Conservation (phyloP, 306 rosid species). For the Vachellia pachyceras region DNA sequence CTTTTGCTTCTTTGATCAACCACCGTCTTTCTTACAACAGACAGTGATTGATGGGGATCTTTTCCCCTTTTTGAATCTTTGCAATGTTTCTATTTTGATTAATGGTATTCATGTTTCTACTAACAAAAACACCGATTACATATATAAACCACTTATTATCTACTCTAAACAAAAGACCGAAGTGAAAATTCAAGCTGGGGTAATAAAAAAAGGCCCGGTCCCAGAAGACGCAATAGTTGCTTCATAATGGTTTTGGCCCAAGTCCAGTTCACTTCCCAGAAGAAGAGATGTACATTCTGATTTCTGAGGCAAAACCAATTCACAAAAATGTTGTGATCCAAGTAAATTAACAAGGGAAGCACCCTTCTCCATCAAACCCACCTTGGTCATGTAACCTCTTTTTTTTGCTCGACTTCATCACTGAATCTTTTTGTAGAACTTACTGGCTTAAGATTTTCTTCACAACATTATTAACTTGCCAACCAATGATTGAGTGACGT, state of each 20-base stretch:
- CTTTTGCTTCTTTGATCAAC: too few species aligned
- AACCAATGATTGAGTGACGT: not conserved
- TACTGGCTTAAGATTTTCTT: not conserved
- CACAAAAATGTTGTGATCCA: not conserved
- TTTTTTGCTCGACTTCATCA: too few species aligned
- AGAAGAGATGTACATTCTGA: not conserved
- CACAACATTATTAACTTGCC: not conserved
- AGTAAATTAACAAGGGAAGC: not conserved
- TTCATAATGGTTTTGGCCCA: not conserved
- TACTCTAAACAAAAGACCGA: slow-evolving; percentile 13
- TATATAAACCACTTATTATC: slow-evolving; percentile 15
- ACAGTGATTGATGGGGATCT: too few species aligned
- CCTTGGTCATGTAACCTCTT: not conserved
- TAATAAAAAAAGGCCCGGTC: not conserved
- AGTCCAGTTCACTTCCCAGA: not conserved
- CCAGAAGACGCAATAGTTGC: not conserved
- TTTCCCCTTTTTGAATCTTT: too few species aligned
- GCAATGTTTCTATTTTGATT: too few species aligned
- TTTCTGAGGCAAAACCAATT: not conserved
- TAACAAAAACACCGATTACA: not conserved
- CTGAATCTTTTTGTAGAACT: not conserved
- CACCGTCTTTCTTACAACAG: too few species aligned
- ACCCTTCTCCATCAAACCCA: not conserved
- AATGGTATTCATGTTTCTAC: too few species aligned
- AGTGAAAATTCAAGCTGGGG: slow-evolving; percentile 20